Conservation (phyloP, 495 filamentous ascomycete genomes). For the Neurospora sp. region DNA sequence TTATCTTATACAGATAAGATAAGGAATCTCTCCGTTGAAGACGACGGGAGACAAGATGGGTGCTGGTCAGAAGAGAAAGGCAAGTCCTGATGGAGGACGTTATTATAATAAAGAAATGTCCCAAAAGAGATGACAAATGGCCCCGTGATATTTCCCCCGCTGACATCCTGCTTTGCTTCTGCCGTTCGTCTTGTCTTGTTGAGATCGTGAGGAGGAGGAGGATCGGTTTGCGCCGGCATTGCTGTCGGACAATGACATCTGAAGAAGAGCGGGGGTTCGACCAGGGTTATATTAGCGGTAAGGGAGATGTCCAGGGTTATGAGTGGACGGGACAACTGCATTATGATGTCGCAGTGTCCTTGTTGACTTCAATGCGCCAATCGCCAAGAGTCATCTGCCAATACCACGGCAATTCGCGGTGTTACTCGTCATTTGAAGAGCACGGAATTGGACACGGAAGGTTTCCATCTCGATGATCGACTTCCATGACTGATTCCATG, state of each 20-base stretch:
- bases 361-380: not conserved
- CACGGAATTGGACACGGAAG: not conserved
- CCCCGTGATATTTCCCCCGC: not conserved
- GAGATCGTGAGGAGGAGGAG: not conserved
- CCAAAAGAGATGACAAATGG: not conserved
- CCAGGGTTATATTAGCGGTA: not conserved
- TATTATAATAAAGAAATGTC: not conserved
- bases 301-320: not conserved
- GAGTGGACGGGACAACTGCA: not conserved
- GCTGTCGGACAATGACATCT: not conserved
- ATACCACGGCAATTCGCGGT: not conserved
- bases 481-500: not conserved
- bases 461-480: not conserved
- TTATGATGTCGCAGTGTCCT: not conserved
- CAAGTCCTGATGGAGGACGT: not conserved
- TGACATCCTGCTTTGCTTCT: not conserved
- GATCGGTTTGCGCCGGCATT: not conserved
- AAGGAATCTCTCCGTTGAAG: not conserved
- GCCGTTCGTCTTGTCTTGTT: not conserved
- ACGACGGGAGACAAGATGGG: not conserved
- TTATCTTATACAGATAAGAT: not conserved
- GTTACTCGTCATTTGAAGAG: not conserved
- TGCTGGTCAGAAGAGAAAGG: not conserved
- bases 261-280: not conserved
- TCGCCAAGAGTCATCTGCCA: not conserved